A percentile compares a stretch with the other conserved stretches of the same genome.
Conservation (phyloP, 768 basidiomycete genomes). For the Amanita polypyramis region DNA sequence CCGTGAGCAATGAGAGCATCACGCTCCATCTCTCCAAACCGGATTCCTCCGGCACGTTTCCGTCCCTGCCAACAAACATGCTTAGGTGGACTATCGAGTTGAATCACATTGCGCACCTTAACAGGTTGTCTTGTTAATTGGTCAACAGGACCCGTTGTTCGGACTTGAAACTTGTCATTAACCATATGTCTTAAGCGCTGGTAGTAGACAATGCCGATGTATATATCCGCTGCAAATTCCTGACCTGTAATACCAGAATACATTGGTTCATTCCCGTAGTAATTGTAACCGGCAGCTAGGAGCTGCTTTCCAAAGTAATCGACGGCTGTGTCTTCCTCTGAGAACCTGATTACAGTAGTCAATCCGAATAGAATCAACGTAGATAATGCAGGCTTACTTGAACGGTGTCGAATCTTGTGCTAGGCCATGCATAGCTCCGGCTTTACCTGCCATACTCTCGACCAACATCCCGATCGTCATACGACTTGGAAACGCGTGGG, state of each 20-base stretch:
- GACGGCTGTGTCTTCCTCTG: conserved; percentile 93
- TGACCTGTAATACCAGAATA: conserved; percentile 98
- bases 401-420: conserved; percentile 99
- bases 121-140: conserved; percentile 94
- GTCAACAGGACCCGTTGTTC: conserved; percentile 96
- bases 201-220: conserved; percentile 97
- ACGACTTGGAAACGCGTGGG: conserved; percentile 97
- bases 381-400: conserved; percentile 46
- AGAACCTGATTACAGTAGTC: conserved; percentile 48
- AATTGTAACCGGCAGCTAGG: conserved; percentile 90
- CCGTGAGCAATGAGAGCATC: conserved; percentile 98
- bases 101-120: conserved; percentile 47
- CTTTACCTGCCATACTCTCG: conserved; percentile 99
- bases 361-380: conserved; percentile 5
- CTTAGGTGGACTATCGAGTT: neutral
- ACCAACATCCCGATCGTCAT: conserved; percentile 99
- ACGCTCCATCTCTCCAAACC: conserved; percentile 99
- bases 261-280: conserved; percentile 99
- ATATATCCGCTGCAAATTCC: conserved; percentile 98
- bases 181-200: conserved; percentile 99
- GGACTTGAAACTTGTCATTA: conserved; percentile 98
- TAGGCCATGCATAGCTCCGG: conserved; percentile 95
- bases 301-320: conserved; percentile 98
- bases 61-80: conserved; percentile 52
- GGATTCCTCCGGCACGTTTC: conserved; percentile 96